Evolutionary conservation across 148 eudicot genomes (phyloP).

Genomic region (Pouteria glomerata): DNA sequence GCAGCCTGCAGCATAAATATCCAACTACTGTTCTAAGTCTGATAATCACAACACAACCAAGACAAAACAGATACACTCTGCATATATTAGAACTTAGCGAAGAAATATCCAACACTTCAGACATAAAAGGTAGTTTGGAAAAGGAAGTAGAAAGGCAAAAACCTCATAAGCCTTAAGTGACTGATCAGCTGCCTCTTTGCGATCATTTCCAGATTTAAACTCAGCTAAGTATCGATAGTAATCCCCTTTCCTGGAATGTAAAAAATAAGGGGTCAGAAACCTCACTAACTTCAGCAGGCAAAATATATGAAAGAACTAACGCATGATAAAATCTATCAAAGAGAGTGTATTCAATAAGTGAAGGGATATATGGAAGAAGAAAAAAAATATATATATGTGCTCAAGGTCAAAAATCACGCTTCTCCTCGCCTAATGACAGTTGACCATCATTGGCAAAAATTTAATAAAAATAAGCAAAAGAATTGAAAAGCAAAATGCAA

Average conservation of each 20-base stretch:
- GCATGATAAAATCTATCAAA: background rate
- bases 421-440: background rate
- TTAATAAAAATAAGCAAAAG: too few species aligned
- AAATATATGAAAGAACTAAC: background rate
- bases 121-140: background rate
- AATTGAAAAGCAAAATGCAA: background rate
- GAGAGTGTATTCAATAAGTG: too few species aligned
- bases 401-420: background rate
- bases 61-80: background rate
- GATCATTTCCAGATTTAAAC: conserved; percentile 37
- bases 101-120: background rate
- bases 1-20: conserved; percentile 26
- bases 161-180: conserved; percentile 51
- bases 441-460: background rate
- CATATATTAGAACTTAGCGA: background rate
- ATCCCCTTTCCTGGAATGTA: conserved; percentile 25
- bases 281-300: background rate
- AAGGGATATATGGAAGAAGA: too few species aligned
- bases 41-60: background rate
- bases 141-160: background rate
- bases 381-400: too few species aligned
- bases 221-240: conserved; percentile 42
- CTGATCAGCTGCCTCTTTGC: conserved; percentile 36
- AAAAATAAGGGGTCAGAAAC: background rate
- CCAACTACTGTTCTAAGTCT: background rate